A percentile compares a stretch with the other conserved stretches of the same genome.
Conservation (phyloP, 345 rosid species). For the Passiflora organensis region DNA sequence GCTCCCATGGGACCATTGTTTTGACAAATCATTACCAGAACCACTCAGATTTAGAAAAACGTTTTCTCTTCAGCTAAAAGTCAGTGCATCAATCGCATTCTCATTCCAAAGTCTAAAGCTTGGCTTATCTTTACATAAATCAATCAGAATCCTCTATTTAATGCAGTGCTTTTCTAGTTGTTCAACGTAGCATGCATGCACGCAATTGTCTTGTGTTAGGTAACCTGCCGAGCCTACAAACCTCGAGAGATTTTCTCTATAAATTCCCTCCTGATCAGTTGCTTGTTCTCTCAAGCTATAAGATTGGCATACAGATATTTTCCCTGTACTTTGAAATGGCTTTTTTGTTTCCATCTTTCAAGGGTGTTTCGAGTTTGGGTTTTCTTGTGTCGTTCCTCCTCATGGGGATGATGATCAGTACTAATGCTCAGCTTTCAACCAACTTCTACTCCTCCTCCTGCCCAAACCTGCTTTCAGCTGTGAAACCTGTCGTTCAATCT, state of each 20-base stretch:
- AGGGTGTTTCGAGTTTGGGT: constrained; percentile 24
- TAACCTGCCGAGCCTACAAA: constrained; percentile 33
- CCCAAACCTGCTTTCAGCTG: constrained; percentile 46
- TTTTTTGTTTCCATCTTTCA: constrained; percentile 13
- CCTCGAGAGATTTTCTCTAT: constrained; percentile 34
- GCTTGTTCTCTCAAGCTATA: constrained; percentile 10
- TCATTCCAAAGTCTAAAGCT: no score
- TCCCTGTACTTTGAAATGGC: constrained; percentile 31
- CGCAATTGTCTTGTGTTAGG: constrained; percentile 50
- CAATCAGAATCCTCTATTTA: no score
- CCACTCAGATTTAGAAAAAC: no score
- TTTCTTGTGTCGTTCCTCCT: constrained; percentile 23
- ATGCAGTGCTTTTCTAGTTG: no score
- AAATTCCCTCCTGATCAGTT: constrained; percentile 27
- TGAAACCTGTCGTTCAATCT: constrained; percentile 40
- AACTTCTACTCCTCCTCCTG: constrained; percentile 62
- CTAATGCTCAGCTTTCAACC: constrained; percentile 65
- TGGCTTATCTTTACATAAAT: no score
- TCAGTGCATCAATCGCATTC: no score
- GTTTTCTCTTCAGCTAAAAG: no score
- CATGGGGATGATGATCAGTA: constrained; percentile 25
- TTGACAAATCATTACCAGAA: no score
- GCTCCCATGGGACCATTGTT: no score
- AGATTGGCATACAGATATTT: no score
- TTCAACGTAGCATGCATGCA: constrained; percentile 13